Evolutionary conservation across 176 grass and related monocot genomes (phyloP).

Genomic region (Luzula sylvatica): DNA sequence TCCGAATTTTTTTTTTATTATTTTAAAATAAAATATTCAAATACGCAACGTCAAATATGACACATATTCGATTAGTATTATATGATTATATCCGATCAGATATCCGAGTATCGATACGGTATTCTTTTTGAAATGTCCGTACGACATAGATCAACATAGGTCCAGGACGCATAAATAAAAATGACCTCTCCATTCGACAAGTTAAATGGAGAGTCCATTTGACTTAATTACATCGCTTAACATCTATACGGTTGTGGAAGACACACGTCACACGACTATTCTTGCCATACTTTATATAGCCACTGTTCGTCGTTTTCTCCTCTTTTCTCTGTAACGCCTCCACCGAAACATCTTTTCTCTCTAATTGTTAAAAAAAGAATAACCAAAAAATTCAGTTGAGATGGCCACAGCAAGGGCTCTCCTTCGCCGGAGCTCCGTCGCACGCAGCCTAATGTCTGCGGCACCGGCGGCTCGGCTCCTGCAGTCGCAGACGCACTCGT

Average conservation of each 20-base stretch:
- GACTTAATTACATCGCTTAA: too few species aligned
- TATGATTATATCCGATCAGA: too few species aligned
- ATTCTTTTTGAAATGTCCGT: too few species aligned
- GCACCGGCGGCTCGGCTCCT: slow-evolving; percentile 42
- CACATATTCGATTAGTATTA: too few species aligned
- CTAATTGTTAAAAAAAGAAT: not conserved
- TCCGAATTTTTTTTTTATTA: too few species aligned
- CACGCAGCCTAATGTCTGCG: slow-evolving; percentile 35
- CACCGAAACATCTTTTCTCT: slow-evolving; percentile 10
- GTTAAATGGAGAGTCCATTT: too few species aligned
- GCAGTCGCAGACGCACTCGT: slow-evolving; percentile 59
- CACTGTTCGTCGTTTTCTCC: not conserved
- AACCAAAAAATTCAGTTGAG: slow-evolving; percentile 2
- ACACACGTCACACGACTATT: not conserved
- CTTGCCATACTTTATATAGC: not conserved
- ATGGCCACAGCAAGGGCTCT: slow-evolving; percentile 27
- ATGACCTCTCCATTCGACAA: too few species aligned
- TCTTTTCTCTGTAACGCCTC: not conserved
- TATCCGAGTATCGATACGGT: too few species aligned
- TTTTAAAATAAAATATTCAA: too few species aligned
- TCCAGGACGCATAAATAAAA: too few species aligned
- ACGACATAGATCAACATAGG: too few species aligned
- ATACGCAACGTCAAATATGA: too few species aligned
- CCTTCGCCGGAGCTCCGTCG: slow-evolving; percentile 37
- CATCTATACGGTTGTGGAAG: not conserved